Evolutionary conservation across 805 yeast species (phyloP).

Genomic region (Metschnikowia orientalis): DNA sequence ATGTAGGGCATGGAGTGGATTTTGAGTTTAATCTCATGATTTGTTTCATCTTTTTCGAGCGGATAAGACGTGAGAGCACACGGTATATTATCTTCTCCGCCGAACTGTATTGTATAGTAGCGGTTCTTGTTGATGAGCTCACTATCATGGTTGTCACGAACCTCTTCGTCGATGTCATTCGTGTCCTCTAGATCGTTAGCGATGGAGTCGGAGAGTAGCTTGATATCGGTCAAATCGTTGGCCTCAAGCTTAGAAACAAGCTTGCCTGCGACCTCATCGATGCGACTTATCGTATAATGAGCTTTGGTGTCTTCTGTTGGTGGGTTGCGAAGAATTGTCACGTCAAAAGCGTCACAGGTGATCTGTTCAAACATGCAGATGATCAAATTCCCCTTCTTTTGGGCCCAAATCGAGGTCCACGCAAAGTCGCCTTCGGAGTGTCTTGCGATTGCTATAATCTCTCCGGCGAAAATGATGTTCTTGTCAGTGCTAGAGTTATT

Average conservation of each 20-base stretch:
- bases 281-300: slow-evolving; percentile 21
- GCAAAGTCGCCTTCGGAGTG: slow-evolving; percentile 59
- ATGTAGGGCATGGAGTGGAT: slow-evolving; percentile 79
- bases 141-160: slow-evolving; percentile 25
- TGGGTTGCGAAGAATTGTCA: too few relatives aligned
- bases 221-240: slow-evolving; percentile 14
- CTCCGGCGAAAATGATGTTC: slow-evolving; percentile 72
- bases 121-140: slow-evolving; percentile 49
- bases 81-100: slow-evolving; percentile 51
- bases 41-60: slow-evolving; percentile 43
- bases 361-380: slow-evolving; percentile 87
- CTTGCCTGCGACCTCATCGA: slow-evolving; percentile 35
- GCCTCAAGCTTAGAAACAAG: slow-evolving; percentile 21
- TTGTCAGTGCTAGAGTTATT: slow-evolving; percentile 17
- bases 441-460: slow-evolving; percentile 72
- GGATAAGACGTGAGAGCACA: slow-evolving; percentile 69
- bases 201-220: slow-evolving; percentile 26
- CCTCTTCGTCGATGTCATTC: slow-evolving; percentile 6
- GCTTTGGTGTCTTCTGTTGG: not conserved
- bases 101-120: slow-evolving; percentile 54
- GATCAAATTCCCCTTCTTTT: slow-evolving; percentile 61
- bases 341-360: slow-evolving; percentile 40
- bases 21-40: slow-evolving; percentile 49
- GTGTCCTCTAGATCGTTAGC: slow-evolving; percentile 18
- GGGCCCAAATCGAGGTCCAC: slow-evolving; percentile 92